Evolutionary conservation across 257 asterid species (phyloP).

Genomic region (Przewalskia tangutica): DNA sequence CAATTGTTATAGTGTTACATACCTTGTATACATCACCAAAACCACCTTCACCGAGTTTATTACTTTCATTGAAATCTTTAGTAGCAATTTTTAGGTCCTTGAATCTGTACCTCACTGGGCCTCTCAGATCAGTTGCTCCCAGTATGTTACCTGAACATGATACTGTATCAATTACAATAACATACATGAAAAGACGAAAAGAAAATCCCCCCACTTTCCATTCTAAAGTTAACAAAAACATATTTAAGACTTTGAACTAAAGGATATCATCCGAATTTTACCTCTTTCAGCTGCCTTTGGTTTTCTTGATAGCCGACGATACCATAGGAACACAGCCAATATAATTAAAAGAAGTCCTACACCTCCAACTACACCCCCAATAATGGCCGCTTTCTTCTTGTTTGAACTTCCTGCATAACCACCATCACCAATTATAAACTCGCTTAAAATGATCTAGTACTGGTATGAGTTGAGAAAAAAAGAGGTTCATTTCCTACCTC

Average conservation of each 20-base stretch:
- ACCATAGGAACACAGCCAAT: constrained; percentile 36
- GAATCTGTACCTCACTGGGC: constrained; percentile 52
- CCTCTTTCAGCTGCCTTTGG: constrained; percentile 33
- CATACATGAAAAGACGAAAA: not conserved
- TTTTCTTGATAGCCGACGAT: constrained; percentile 38
- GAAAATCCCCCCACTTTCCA: not conserved
- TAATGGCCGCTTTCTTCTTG: constrained; percentile 38
- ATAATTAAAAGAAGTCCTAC: constrained; percentile 40
- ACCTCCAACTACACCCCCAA: constrained; percentile 77
- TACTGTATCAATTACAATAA: not conserved
- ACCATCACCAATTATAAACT: not conserved
- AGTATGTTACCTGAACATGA: constrained; percentile 34
- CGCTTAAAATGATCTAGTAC: not conserved
- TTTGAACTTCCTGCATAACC: constrained; percentile 45
- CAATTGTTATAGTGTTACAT: not conserved
- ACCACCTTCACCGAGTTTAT: constrained; percentile 75
- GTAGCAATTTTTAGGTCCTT: constrained; percentile 63
- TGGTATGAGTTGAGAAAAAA: not conserved
- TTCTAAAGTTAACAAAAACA: not conserved
- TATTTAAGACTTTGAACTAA: not conserved
- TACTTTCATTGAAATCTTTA: constrained; percentile 47
- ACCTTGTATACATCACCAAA: constrained; percentile 84
- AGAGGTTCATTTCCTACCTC: constrained; percentile 1
- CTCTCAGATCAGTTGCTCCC: constrained; percentile 70
- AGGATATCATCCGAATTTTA: constrained; percentile 1